Evolutionary conservation across 305 asterid species (phyloP).

Genomic region (Fraxinus nigra): DNA sequence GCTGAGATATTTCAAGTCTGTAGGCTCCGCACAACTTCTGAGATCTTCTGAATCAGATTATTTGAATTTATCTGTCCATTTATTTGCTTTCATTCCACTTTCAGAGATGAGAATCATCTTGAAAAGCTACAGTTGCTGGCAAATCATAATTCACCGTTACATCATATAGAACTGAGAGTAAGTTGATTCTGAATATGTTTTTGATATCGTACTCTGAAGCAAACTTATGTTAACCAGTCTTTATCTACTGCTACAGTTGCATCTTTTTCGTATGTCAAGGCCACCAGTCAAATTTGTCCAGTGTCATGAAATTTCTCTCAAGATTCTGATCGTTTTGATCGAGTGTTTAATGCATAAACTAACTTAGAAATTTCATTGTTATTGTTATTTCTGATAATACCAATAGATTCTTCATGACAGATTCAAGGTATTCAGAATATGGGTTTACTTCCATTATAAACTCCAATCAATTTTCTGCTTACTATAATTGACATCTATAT

Average conservation of each 20-base stretch:
- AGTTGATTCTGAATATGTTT: constrained; percentile 29
- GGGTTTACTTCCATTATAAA: not conserved
- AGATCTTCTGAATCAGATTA: not conserved
- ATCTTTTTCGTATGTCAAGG: not conserved
- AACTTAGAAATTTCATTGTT: not conserved
- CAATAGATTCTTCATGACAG: not conserved
- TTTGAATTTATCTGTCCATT: not conserved
- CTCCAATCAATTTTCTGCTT: not conserved
- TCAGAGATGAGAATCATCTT: constrained; percentile 67
- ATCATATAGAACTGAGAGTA: constrained; percentile 67
- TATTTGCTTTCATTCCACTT: constrained; percentile 24
- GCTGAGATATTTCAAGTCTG: not conserved
- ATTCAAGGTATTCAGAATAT: not conserved
- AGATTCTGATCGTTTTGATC: not conserved
- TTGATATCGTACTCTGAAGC: constrained; percentile 14
- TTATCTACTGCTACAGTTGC: not conserved
- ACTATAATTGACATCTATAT: not conserved
- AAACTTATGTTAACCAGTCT: not conserved
- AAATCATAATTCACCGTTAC: constrained; percentile 69
- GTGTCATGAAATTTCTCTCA: not conserved
- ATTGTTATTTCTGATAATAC: not conserved
- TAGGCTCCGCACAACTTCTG: not conserved
- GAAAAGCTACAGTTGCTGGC: constrained; percentile 67
- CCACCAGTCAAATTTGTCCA: constrained; percentile 4
- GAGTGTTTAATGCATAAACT: not conserved